These are phyloP conservation scores for Pseudofabraea citricarpa DNA, from an alignment of 2,329 filamentous ascomycete genomes.

Conservation along the genomic window DNA sequence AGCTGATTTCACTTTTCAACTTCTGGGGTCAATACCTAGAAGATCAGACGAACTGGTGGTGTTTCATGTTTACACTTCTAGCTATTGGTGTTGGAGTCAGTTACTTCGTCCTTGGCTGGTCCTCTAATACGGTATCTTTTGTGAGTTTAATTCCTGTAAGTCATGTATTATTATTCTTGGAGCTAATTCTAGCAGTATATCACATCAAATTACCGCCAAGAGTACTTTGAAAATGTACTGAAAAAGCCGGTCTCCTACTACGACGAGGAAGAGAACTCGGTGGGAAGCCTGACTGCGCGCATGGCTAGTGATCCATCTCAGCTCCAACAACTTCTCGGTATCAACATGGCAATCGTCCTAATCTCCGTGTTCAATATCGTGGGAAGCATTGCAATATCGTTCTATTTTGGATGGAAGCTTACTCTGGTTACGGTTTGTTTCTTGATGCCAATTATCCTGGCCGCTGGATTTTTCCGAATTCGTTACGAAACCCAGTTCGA, in stretches of 20 bases:
- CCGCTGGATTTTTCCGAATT: conserved; percentile 41
- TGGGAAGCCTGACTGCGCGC: conserved; percentile 38
- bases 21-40: conserved; percentile 15
- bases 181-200: conserved; percentile 22
- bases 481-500: conserved; percentile 48
- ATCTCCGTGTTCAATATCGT: conserved; percentile 61
- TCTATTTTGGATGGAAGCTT: conserved; percentile 71
- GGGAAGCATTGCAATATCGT: conserved; percentile 60
- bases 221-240: conserved; percentile 38
- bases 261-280: conserved; percentile 37
- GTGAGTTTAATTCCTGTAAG: conserved; percentile 20
- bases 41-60: conserved; percentile 37
- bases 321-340: conserved; percentile 41
- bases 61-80: conserved; percentile 43
- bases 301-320: conserved; percentile 41
- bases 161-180: conserved; percentile 17
- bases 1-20: conserved; percentile 25
- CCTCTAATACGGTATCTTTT: conserved; percentile 32
- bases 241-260: conserved; percentile 35
- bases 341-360: conserved; percentile 45
- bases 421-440: conserved; percentile 61
- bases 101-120: conserved; percentile 18
- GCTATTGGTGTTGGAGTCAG: conserved; percentile 34
- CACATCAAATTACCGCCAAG: conserved; percentile 30
- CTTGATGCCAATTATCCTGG: conserved; percentile 42